Percentiles rank a stretch among this genome's conserved stretches.
Conservation (phyloP, 2,329 filamentous ascomycete genomes). For the Westerdykella ornata region DNA sequence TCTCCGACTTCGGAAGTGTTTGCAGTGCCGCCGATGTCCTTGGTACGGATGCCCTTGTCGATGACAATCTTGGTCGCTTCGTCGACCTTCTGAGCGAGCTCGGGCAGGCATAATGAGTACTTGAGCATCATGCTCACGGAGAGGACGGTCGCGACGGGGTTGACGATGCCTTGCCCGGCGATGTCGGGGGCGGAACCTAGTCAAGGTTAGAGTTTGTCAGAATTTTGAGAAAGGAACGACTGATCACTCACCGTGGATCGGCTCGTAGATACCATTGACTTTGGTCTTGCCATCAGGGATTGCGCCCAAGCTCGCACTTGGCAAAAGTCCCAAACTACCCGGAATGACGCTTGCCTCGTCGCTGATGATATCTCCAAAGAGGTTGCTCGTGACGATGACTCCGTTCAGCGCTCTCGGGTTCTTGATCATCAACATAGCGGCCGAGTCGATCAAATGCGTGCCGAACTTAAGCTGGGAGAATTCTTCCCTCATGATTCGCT, state of each 20-base stretch:
- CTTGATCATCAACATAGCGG: constrained; percentile 98
- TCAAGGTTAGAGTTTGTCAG: constrained; percentile 8
- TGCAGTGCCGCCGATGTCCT: constrained; percentile 73
- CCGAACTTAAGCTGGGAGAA: constrained; percentile 78
- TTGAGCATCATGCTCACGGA: constrained; percentile 94
- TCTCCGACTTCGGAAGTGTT: constrained; percentile 76
- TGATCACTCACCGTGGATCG: constrained; percentile 72
- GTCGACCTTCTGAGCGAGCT: constrained; percentile 73
- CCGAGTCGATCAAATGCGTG: constrained; percentile 90
- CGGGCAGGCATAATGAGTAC: constrained; percentile 76
- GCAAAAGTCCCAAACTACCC: constrained; percentile 79
- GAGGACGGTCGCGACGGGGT: constrained; percentile 85
- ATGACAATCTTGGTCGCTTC: constrained; percentile 72
- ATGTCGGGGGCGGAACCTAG: constrained; percentile 86
- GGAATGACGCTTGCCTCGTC: constrained; percentile 95
- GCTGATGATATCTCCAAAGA: constrained; percentile 93
- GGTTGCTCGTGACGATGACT: constrained; percentile 83
- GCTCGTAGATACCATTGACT: constrained; percentile 95
- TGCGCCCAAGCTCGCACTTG: constrained; percentile 78
- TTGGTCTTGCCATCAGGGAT: constrained; percentile 77
- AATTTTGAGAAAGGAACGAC: neutral
- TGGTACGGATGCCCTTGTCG: constrained; percentile 70
- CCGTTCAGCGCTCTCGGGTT: constrained; percentile 83
- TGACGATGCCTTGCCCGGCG: constrained; percentile 82
- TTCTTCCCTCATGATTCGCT: constrained; percentile 77